These are phyloP conservation scores for Mortierella sp. DNA, from an alignment of 371 early-diverging fungal species.

Conservation along the genomic window DNA sequence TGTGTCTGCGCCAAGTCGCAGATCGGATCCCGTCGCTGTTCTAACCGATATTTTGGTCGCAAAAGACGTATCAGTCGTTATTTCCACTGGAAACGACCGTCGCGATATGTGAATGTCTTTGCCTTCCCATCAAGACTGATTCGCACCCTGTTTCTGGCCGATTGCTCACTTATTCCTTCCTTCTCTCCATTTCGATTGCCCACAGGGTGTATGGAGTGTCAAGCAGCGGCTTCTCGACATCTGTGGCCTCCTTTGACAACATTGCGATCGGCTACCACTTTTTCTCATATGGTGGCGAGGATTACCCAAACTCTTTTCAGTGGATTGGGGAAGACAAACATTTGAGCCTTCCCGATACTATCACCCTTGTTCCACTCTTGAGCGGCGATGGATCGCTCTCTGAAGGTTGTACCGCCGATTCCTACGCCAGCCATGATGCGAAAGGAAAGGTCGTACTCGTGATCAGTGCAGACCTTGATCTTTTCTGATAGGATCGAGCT, in stretches of 20 bases:
- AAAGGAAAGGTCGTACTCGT: slow-evolving; percentile 64
- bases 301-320: slow-evolving; percentile 21
- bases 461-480: too few relatives aligned
- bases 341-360: slow-evolving; percentile 12
- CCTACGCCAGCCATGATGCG: slow-evolving; percentile 37
- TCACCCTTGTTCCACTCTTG: slow-evolving; percentile 26
- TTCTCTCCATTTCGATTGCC: too few relatives aligned
- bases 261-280: slow-evolving; percentile 36
- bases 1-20: slow-evolving; percentile 65
- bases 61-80: slow-evolving; percentile 55
- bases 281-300: slow-evolving; percentile 15
- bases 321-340: slow-evolving; percentile 14
- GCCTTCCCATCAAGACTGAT: too few relatives aligned
- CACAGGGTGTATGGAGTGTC: too few relatives aligned
- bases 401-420: slow-evolving; percentile 63
- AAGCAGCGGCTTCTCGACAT: slow-evolving; percentile 66
- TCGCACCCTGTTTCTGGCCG: too few relatives aligned
- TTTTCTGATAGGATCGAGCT: slow-evolving; percentile 71
- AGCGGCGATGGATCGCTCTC: slow-evolving; percentile 13
- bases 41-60: slow-evolving; percentile 56
- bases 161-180: too few relatives aligned
- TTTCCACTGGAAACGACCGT: slow-evolving; percentile 81
- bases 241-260: slow-evolving; percentile 85
- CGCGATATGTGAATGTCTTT: slow-evolving; percentile 7
- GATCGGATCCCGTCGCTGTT: slow-evolving; percentile 56